Evolutionary conservation across 1,284 basidiomycete genomes (phyloP), one percentile per base, ranked within the genome.

Genomic region (Pulveroboletus sp.): DNA sequence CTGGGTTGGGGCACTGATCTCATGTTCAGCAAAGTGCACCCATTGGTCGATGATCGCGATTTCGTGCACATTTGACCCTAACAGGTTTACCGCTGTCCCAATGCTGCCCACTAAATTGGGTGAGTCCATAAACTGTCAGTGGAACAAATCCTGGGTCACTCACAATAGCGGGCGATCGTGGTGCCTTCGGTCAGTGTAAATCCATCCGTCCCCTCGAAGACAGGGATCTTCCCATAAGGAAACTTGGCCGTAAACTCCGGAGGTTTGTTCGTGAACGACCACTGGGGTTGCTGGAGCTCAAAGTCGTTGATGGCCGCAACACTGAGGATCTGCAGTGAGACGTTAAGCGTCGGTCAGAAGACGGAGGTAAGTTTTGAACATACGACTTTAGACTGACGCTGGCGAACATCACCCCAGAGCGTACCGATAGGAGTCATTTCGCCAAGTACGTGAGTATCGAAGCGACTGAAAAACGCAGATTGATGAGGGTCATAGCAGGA

Each of bases 111-210:
- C 81, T 83, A 9, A 7, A 16, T 12, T 6, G 10, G 21, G 13
- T 24, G 13, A 32, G 40, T 47, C 15, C 16, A 16, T 6, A 11
- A 11, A 24, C 16, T 7, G 3, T 9, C 13, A 0, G 13, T 17
- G 0, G 6, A 32, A 32, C 6, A 24, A 19, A 7, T 11, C 6
- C 11, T 2, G 8, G 9, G 3, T 8, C 6, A 79, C 82, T 76
- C 67, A 85, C 84, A 65, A 71, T 84, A 83, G 58, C 75, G 77
- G 19, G 82, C 78, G 61, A 87, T 84, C 59, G 83, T 76, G 54
- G 73, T 68, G n/a, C 73, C 74, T 75, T 87, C 84, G 56, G 70
- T 70, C 52, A 87, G 66, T 60, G 67, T 68, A 69, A 79, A 75
- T 57, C 81, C 82, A 59, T 83, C 79, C 40, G 71, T 63, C 49